phyloP scores from a whole-genome alignment of 2,329 filamentous ascomycete species.

The Botrytis hyacinthi region DNA sequence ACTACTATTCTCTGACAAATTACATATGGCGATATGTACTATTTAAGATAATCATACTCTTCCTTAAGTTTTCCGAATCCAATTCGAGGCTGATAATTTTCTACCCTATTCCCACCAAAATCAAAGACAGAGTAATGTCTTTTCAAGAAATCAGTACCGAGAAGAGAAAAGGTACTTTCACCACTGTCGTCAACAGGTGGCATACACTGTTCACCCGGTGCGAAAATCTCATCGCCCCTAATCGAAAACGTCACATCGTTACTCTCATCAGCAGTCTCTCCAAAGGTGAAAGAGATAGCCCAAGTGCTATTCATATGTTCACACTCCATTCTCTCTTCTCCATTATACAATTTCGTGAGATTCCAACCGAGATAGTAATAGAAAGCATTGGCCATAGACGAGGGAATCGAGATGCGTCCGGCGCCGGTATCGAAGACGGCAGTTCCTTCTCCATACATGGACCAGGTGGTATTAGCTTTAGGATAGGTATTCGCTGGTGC shows the following conservation, averaged over 20 bases:
- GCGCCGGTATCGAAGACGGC: slow-evolving; percentile 17
- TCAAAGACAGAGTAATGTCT: slow-evolving; percentile 4
- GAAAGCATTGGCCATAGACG: background rate
- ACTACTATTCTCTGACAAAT: background rate
- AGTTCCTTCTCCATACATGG: background rate
- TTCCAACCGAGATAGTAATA: slow-evolving; percentile 13
- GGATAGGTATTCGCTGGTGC: background rate
- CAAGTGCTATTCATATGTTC: slow-evolving; percentile 8
- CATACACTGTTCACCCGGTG: background rate
- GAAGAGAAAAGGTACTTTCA: background rate
- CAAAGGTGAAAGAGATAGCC: slow-evolving; percentile 13
- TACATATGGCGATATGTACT: background rate
- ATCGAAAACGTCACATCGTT: background rate
- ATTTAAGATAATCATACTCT: background rate
- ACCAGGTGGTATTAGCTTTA: background rate
- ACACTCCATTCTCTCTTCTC: background rate
- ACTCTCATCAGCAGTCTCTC: background rate
- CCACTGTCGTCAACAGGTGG: slow-evolving; percentile 4
- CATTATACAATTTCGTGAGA: background rate
- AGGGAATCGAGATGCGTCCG: slow-evolving; percentile 6
- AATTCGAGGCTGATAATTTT: background rate
- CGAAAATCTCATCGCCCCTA: background rate
- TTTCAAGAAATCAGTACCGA: background rate
- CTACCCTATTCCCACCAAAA: background rate
- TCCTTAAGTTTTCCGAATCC: slow-evolving; percentile 9